These are phyloP conservation scores for Apostasia shenzhenica DNA, from an alignment of 106 monocot genomes.

Conservation along the genomic window DNA sequence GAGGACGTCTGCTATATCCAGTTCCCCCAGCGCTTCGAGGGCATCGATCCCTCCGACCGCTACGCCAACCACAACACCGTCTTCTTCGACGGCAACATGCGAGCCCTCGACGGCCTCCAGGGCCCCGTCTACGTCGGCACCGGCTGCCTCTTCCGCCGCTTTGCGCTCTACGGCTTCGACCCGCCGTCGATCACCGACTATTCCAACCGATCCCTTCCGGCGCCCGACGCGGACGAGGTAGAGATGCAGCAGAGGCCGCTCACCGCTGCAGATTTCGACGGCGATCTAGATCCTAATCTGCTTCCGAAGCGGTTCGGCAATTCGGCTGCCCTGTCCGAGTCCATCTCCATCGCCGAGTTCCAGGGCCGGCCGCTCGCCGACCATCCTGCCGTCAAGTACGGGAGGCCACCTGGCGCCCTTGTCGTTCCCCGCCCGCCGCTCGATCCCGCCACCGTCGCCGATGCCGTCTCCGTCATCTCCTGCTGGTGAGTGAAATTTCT, in stretches of 20 bases:
- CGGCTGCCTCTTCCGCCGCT: constrained; percentile 56
- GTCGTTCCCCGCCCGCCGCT: constrained; percentile 36
- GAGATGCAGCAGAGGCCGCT: constrained; percentile 25
- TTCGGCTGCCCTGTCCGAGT: constrained; percentile 44
- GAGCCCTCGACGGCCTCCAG: constrained; percentile 62
- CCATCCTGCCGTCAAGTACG: constrained; percentile 50
- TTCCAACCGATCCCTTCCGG: not conserved
- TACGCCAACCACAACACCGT: constrained; percentile 79
- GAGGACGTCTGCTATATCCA: constrained; percentile 77
- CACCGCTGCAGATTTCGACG: constrained; percentile 22
- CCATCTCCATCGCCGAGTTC: constrained; percentile 44
- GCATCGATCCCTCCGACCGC: constrained; percentile 72
- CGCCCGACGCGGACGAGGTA: constrained; percentile 4
- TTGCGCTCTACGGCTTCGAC: constrained; percentile 58
- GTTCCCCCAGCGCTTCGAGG: constrained; percentile 68
- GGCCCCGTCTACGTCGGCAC: constrained; percentile 71
- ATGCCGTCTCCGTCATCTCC: constrained; percentile 67
- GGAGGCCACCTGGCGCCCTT: constrained; percentile 45
- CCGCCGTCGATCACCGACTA: constrained; percentile 37
- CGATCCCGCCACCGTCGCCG: constrained; percentile 39
- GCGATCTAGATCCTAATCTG: constrained; percentile 16
- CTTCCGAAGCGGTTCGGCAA: constrained; percentile 50
- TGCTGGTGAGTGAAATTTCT: constrained; percentile 29
- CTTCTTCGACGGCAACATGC: constrained; percentile 82
- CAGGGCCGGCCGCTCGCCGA: constrained; percentile 59